phyloP scores from a whole-genome alignment of 371 early-diverging fungal genomes.

The Mucor sp. region DNA sequence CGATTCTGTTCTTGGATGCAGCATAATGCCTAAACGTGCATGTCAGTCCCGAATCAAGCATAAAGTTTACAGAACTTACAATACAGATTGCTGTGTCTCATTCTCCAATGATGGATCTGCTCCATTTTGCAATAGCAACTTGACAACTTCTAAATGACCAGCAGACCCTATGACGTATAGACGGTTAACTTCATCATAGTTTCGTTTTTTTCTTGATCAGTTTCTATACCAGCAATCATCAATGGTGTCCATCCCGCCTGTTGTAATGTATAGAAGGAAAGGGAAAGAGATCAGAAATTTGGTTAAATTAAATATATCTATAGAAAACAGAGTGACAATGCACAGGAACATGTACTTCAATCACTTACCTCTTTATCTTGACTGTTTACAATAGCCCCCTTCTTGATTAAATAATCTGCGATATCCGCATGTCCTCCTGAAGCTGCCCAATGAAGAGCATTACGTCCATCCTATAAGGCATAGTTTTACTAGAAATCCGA shows the following conservation, averaged over 20 bases:
- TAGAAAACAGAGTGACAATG: neutral
- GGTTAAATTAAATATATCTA: neutral
- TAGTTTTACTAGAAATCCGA: slow-evolving; percentile 1
- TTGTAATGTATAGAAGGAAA: neutral
- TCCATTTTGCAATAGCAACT: slow-evolving; percentile 44
- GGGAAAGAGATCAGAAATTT: no score
- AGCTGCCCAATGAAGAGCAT: slow-evolving; percentile 54
- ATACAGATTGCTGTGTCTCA: slow-evolving; percentile 54
- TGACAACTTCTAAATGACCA: slow-evolving; percentile 49
- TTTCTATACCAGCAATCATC: slow-evolving; percentile 57
- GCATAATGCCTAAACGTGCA: slow-evolving; percentile 51
- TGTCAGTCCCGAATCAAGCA: neutral
- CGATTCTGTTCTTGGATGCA: slow-evolving; percentile 56
- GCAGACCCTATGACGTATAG: slow-evolving; percentile 44
- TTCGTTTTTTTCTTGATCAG: neutral
- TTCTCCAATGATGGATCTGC: slow-evolving; percentile 53
- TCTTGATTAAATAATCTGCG: slow-evolving; percentile 64
- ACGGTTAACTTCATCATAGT: neutral
- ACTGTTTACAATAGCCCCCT: slow-evolving; percentile 57
- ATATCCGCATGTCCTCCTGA: slow-evolving; percentile 71
- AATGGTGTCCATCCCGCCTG: slow-evolving; percentile 65
- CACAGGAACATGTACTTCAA: neutral
- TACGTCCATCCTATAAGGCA: slow-evolving; percentile 34
- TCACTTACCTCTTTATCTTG: slow-evolving; percentile 53
- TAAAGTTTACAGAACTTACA: slow-evolving; percentile 41